A percentile compares a stretch with the other conserved stretches of the same genome.
Conservation (phyloP, 495 filamentous ascomycete species). For the Penicillium argentinense region DNA sequence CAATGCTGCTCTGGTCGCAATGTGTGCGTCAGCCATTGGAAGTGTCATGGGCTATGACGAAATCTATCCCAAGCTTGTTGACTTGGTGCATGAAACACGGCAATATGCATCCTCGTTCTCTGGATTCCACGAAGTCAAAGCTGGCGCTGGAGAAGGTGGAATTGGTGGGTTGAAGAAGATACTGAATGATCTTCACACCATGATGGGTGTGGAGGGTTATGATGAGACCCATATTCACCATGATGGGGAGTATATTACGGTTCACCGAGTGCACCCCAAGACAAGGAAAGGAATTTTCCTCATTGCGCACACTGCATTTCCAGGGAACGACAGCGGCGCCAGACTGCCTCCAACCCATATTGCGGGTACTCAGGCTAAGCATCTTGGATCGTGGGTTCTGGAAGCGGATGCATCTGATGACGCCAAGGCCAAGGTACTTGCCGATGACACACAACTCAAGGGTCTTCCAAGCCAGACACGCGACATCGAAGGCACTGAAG, state of each 20-base stretch:
- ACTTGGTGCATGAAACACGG: slow-evolving; percentile 85
- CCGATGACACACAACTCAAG: slow-evolving; percentile 67
- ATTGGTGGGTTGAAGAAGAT: slow-evolving; percentile 89
- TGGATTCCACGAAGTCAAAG: slow-evolving; percentile 50
- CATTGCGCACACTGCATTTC: slow-evolving; percentile 92
- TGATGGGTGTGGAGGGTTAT: slow-evolving; percentile 92
- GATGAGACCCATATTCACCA: slow-evolving; percentile 97
- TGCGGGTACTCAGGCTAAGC: slow-evolving; percentile 68
- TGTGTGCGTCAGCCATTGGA: slow-evolving; percentile 91
- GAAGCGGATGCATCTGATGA: slow-evolving; percentile 73
- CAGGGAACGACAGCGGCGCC: slow-evolving; percentile 78
- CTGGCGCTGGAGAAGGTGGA: slow-evolving; percentile 67
- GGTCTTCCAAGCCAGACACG: slow-evolving; percentile 81
- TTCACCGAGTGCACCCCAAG: slow-evolving; percentile 90
- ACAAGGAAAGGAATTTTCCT: slow-evolving; percentile 91
- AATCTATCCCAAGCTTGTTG: slow-evolving; percentile 86
- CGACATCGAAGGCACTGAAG: slow-evolving; percentile 64
- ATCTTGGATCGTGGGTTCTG: slow-evolving; percentile 84
- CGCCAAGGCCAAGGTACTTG: slow-evolving; percentile 59
- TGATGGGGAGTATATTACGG: slow-evolving; percentile 91
- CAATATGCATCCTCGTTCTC: slow-evolving; percentile 75
- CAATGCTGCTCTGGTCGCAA: slow-evolving; percentile 90
- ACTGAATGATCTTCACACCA: slow-evolving; percentile 85
- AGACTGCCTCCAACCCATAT: slow-evolving; percentile 74
- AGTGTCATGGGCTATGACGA: slow-evolving; percentile 99